Evolutionary conservation across 805 yeast species (phyloP), one percentile per base, ranked within the genome.

Genomic region (Ogataea degrootiae): DNA sequence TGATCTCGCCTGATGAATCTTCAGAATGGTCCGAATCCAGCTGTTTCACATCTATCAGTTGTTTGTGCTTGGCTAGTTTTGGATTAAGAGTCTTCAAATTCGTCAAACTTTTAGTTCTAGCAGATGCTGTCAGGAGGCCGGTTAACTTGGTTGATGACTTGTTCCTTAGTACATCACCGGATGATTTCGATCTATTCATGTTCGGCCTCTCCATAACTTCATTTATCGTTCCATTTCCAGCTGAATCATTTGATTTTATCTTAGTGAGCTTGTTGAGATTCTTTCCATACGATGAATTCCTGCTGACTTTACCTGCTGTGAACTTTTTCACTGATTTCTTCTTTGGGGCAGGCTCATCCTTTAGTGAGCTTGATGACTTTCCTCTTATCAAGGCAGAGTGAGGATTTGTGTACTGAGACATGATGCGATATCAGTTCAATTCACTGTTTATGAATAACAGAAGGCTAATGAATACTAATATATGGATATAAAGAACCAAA

Each of bases 261-360:
- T 54, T 50, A 11, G 70, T 59, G 44, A 67, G 50, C 50, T 65
- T 69, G 49, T 59, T 61, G 42, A 66, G 53, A 36, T 62, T 61
- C 48, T 63, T 67, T 8, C 65, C 67, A 47, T 66, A 67, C 5
- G 74, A 68, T 14, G 62, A 52, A 39, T 66, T 66, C 34, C 73
- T 45, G 45, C 58, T 59, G 8, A 58, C 52, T 41, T 59, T 62
- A 3, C 69, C 68, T 4, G 70, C 70, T 0, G 70, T 55, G 47
- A 66, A 67, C 49, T 60, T 62, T 52, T 65, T 66, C 19, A 55
- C 56, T 15, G 55, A 48, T 45, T 63, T 62, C 48, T 63, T 62
- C 45, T 60, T 60, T 5, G 21, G 47, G 7, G 39, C 43, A 19
- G 45, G 38, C 38, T 59, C 66, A 38, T 57, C 65, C 39, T 57